A percentile compares a stretch with the other conserved stretches of the same genome.
phyloP scores from a whole-genome alignment of 2,329 filamentous ascomycete species.

The Ophiostoma piceae region DNA sequence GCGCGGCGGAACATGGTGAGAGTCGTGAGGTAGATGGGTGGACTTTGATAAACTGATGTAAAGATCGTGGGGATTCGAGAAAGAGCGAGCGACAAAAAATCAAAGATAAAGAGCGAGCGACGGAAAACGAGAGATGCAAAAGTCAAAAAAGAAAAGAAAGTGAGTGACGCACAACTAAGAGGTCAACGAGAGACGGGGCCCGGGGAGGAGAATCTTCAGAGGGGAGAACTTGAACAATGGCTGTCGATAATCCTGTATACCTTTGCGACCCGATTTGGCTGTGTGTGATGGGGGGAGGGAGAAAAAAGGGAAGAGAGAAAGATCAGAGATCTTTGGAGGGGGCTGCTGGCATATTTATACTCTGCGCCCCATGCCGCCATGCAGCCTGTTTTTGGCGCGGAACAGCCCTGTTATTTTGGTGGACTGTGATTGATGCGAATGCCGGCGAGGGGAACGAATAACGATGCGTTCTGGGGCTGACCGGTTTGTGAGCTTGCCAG shows the following conservation, averaged over 20 bases:
- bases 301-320: constrained; percentile 38
- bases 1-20: constrained; percentile 84
- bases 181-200: constrained; percentile 45
- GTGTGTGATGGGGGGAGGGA: constrained; percentile 51
- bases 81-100: constrained; percentile 29
- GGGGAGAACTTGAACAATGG: constrained; percentile 40
- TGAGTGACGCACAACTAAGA: constrained; percentile 33
- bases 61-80: constrained; percentile 20
- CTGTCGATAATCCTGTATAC: constrained; percentile 49
- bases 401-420: constrained; percentile 24
- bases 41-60: constrained; percentile 14
- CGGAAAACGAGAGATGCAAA: constrained; percentile 42
- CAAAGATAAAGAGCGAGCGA: constrained; percentile 51
- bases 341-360: constrained; percentile 21
- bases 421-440: constrained; percentile 22
- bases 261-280: constrained; percentile 55
- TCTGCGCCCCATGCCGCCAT: neutral
- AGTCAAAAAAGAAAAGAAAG: constrained; percentile 35
- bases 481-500: constrained; percentile 1
- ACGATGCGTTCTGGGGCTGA: constrained; percentile 20
- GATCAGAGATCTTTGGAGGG: constrained; percentile 32
- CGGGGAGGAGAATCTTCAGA: constrained; percentile 48
- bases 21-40: neutral
- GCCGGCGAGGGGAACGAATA: constrained; percentile 21
- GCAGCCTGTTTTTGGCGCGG: constrained; percentile 18